phyloP scores from a whole-genome alignment of 805 yeast genomes.

The Starmerella khaoyaiensis region DNA sequence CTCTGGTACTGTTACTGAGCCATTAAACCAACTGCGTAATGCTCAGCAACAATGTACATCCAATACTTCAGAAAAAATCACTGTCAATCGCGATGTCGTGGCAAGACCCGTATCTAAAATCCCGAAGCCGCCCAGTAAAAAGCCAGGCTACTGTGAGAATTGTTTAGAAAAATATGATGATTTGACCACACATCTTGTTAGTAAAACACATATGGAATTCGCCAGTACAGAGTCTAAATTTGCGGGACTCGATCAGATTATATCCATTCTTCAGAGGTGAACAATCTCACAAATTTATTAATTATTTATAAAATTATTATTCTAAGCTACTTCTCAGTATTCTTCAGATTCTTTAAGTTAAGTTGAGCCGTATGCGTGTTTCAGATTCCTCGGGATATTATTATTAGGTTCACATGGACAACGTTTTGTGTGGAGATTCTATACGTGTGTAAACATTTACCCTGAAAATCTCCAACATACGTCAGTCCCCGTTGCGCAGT shows the following conservation, averaged over 20 bases:
- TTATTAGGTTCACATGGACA: too few species aligned
- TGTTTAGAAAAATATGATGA: slow-evolving; percentile 74
- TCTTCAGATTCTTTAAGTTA: too few species aligned
- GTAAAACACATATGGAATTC: slow-evolving; percentile 62
- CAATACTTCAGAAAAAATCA: neutral
- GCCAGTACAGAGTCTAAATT: slow-evolving; percentile 64
- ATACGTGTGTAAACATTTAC: too few species aligned
- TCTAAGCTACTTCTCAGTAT: too few species aligned
- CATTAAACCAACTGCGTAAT: neutral
- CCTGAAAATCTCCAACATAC: too few species aligned
- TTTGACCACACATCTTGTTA: slow-evolving; percentile 59
- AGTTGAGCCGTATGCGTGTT: too few species aligned
- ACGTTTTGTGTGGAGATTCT: too few species aligned
- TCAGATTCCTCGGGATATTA: too few species aligned
- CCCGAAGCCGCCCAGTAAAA: slow-evolving; percentile 19
- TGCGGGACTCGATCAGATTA: slow-evolving; percentile 60
- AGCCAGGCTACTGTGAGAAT: slow-evolving; percentile 85
- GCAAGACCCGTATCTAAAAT: neutral
- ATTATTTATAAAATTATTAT: neutral
- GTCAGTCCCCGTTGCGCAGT: too few species aligned
- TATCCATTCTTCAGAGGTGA: slow-evolving; percentile 35
- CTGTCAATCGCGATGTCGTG: neutral
- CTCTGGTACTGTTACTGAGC: neutral
- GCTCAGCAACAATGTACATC: neutral
- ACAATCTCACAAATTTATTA: neutral